These are phyloP conservation scores for Backusella australiensis DNA, from an alignment of 192 early-diverging fungal genomes.

Conservation along the genomic window DNA sequence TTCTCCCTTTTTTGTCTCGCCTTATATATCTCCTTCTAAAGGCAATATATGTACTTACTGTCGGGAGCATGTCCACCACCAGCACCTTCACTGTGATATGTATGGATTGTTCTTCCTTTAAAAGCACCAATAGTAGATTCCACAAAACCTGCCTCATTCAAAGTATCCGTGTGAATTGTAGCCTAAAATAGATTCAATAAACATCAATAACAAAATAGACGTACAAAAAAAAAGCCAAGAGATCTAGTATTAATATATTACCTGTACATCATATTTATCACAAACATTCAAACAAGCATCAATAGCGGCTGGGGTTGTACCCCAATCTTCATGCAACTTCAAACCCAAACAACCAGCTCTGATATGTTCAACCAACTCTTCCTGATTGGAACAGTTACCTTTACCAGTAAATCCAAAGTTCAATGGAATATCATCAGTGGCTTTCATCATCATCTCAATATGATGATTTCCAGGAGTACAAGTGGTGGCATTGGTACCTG, in stretches of 20 bases:
- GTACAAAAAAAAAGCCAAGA: neutral
- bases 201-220: neutral
- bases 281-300: conserved; percentile 83
- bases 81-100: conserved; percentile 96
- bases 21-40: conserved; percentile 1
- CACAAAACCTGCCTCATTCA: conserved; percentile 98
- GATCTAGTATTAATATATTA: conserved; percentile 16
- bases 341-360: conserved; percentile 85
- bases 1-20: neutral
- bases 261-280: conserved; percentile 84
- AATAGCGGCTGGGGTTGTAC: conserved; percentile 92
- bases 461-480: conserved; percentile 86
- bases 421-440: conserved; percentile 86
- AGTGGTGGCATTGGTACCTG: conserved; percentile 94
- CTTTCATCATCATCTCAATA: conserved; percentile 86
- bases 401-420: conserved; percentile 97
- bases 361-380: conserved; percentile 81
- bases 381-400: conserved; percentile 72
- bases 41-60: conserved; percentile 37
- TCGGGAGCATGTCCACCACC: conserved; percentile 94
- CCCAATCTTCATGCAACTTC: conserved; percentile 97
- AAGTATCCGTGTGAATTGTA: conserved; percentile 95
- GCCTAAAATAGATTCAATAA: conserved; percentile 41
- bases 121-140: conserved; percentile 88
- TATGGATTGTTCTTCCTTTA: conserved; percentile 89